Conservation (phyloP, 768 basidiomycete species). For the Lanmaoa pseudosensibilis region DNA sequence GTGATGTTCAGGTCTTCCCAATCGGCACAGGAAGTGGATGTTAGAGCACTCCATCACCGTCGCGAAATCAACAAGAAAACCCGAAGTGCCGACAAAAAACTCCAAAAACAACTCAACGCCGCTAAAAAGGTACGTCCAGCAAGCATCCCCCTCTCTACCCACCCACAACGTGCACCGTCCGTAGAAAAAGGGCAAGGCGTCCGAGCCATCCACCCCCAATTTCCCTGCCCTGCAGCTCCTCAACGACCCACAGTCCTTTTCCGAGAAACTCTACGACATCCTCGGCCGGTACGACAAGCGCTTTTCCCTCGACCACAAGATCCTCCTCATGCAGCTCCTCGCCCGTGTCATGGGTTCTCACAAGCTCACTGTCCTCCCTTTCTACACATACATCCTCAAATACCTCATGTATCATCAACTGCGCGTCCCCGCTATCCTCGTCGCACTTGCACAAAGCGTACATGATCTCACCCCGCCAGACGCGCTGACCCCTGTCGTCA, state of each 20-base stretch:
- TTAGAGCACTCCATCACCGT: conserved; percentile 77
- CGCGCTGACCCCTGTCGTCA: conserved; percentile 81
- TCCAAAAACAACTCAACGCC: conserved; percentile 67
- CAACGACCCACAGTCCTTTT: conserved; percentile 93
- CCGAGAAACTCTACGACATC: conserved; percentile 87
- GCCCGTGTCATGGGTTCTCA: conserved; percentile 91
- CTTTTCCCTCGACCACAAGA: conserved; percentile 96
- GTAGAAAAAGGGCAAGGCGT: conserved; percentile 38
- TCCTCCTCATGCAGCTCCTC: conserved; percentile 94
- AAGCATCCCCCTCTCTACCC: background rate
- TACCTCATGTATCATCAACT: conserved; percentile 93
- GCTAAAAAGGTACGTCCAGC: conserved; percentile 63
- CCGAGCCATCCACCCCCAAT: conserved; percentile 49
- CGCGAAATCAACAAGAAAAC: conserved; percentile 95
- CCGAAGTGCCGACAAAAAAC: conserved; percentile 75
- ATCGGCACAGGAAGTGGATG: conserved; percentile 52
- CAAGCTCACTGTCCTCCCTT: conserved; percentile 89
- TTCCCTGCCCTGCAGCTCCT: conserved; percentile 92
- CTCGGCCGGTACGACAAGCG: conserved; percentile 87
- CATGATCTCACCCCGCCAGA: conserved; percentile 97
- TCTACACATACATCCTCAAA: conserved; percentile 95
- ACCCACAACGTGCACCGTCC: conserved; percentile 32
- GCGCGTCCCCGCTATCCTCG: conserved; percentile 89
- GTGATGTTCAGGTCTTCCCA: conserved; percentile 5
- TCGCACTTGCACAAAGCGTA: conserved; percentile 89